phyloP scores from a whole-genome alignment of 2,329 filamentous ascomycete species.

The Nemania sp. region DNA sequence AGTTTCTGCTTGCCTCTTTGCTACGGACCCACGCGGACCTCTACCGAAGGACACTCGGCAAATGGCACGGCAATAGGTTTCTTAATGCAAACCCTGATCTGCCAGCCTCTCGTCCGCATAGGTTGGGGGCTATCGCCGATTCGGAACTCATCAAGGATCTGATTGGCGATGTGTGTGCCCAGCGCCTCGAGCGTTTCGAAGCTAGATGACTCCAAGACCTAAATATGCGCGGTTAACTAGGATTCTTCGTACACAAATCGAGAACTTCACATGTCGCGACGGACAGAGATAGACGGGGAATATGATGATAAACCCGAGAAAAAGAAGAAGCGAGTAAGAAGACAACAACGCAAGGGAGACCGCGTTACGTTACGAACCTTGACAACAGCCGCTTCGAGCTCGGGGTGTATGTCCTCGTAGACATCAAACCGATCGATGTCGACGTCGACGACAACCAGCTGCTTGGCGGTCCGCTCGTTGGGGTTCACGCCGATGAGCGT shows the following conservation, averaged over 20 bases:
- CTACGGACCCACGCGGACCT: slow-evolving; percentile 50
- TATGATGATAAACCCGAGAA: neutral
- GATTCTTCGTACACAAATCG: neutral
- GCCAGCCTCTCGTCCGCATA: slow-evolving; percentile 50
- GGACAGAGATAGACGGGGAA: neutral
- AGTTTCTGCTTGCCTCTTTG: neutral
- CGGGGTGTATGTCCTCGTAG: slow-evolving; percentile 55
- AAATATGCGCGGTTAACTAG: neutral
- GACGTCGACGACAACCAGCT: slow-evolving; percentile 67
- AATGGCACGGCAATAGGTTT: slow-evolving; percentile 76
- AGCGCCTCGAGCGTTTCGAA: slow-evolving; percentile 69
- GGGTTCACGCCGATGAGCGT: slow-evolving; percentile 73
- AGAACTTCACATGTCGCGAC: too few relatives aligned
- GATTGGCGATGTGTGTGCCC: slow-evolving; percentile 52
- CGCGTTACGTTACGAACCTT: slow-evolving; percentile 51
- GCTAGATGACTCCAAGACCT: slow-evolving; percentile 60
- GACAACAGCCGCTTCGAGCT: slow-evolving; percentile 63
- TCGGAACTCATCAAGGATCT: slow-evolving; percentile 51
- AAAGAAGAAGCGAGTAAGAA: neutral
- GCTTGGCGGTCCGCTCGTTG: slow-evolving; percentile 69
- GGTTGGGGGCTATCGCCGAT: slow-evolving; percentile 40
- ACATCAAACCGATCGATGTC: slow-evolving; percentile 60
- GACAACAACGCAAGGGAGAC: neutral
- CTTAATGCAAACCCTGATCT: slow-evolving; percentile 65
- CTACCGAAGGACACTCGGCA: slow-evolving; percentile 72